Percentiles rank a stretch among this genome's conserved stretches.
These are phyloP conservation scores for Buxus sempervirens DNA, from an alignment of 164 flowering plant genomes.

Conservation along the genomic window DNA sequence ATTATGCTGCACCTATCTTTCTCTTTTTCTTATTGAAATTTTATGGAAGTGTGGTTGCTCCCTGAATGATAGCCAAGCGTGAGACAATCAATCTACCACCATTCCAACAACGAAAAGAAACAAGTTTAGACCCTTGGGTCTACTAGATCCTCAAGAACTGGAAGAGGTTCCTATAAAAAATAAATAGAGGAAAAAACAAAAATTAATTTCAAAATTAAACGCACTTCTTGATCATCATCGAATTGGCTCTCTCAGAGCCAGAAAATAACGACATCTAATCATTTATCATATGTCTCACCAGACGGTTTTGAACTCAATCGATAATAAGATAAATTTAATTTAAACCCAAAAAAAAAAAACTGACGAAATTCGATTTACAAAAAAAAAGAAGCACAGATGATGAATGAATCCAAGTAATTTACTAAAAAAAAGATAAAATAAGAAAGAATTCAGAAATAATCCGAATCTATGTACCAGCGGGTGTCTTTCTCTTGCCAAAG, in stretches of 20 bases:
- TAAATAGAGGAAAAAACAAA: too few species aligned
- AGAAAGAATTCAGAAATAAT: neutral
- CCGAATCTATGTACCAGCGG: slow-evolving; percentile 45
- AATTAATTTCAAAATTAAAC: too few species aligned
- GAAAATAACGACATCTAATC: neutral
- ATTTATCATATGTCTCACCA: neutral
- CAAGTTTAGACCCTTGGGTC: too few species aligned
- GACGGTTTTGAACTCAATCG: neutral
- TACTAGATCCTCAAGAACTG: too few species aligned
- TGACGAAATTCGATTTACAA: neutral
- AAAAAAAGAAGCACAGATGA: neutral
- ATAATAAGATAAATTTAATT: neutral
- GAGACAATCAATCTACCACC: too few species aligned
- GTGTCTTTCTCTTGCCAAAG: slow-evolving; percentile 39
- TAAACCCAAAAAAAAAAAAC: neutral
- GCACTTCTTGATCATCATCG: neutral
- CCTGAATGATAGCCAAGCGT: too few species aligned
- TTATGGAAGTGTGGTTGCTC: too few species aligned
- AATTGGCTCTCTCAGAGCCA: neutral
- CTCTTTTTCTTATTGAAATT: too few species aligned
- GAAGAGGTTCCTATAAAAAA: too few species aligned
- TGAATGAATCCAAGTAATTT: neutral
- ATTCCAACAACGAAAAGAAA: too few species aligned
- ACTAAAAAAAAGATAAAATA: neutral
- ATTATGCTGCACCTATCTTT: too few species aligned